Conservation (phyloP, 2,329 filamentous ascomycete species). For the Aureobasidium namibiae region DNA sequence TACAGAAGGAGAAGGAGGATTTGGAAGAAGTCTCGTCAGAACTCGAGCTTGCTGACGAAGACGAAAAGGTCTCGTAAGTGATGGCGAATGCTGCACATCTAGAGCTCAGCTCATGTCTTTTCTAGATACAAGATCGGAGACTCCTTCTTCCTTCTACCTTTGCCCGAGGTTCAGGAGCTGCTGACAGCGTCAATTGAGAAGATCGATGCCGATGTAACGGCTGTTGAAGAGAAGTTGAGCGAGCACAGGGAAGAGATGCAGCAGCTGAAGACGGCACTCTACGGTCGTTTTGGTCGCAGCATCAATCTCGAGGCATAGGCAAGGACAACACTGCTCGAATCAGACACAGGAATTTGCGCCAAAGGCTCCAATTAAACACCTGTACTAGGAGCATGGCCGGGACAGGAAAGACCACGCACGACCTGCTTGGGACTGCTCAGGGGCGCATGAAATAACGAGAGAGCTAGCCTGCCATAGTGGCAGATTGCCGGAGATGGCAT, state of each 20-base stretch:
- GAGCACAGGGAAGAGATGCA: conserved; percentile 78
- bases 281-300: conserved; percentile 88
- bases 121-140: conserved; percentile 94
- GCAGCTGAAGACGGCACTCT: conserved; percentile 81
- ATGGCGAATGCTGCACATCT: background rate
- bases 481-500: background rate
- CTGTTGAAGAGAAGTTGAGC: conserved; percentile 67
- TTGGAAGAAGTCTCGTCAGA: conserved; percentile 87
- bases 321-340: background rate
- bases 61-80: conserved; percentile 80
- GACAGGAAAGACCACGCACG: background rate
- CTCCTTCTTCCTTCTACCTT: conserved; percentile 79
- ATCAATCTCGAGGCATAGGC: conserved; percentile 87
- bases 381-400: background rate
- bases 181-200: conserved; percentile 61
- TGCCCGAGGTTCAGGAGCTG: conserved; percentile 80
- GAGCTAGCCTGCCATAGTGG: background rate
- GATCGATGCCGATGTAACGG: conserved; percentile 68
- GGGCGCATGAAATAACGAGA: background rate
- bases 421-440: background rate
- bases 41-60: conserved; percentile 89
- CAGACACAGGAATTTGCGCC: background rate
- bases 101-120: background rate
- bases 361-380: background rate
- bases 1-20: conserved; percentile 95